A percentile compares a stretch with the other conserved stretches of the same genome.
Evolutionary conservation across 352 stramenopile species (phyloP).

Genomic region (Pythium aphanidermatum): DNA sequence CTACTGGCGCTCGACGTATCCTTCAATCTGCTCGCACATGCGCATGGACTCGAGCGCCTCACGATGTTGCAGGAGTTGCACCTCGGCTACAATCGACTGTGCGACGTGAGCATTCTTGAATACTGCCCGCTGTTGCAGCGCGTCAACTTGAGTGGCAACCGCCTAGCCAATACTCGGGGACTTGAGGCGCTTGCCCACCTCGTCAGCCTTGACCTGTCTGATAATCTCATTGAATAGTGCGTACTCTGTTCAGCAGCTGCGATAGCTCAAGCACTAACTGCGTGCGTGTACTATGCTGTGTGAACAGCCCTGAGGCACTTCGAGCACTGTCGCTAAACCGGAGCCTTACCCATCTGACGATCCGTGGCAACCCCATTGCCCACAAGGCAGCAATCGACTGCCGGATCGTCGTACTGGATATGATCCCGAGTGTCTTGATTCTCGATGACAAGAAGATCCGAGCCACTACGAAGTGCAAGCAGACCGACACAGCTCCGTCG

Average conservation of each 20-base stretch:
- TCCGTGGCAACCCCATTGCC: constrained; percentile 64
- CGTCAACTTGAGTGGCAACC: constrained; percentile 68
- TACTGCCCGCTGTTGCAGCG: constrained; percentile 50
- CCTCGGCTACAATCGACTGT: constrained; percentile 58
- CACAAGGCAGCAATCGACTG: constrained; percentile 41
- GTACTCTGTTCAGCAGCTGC: constrained; percentile 7
- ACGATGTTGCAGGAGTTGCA: constrained; percentile 61
- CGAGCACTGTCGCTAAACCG: constrained; percentile 58
- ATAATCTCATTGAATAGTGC: constrained; percentile 76
- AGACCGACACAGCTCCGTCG: neutral
- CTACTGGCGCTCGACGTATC: constrained; percentile 59
- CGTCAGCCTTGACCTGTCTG: constrained; percentile 60
- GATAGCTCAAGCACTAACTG: neutral
- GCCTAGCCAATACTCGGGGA: constrained; percentile 51
- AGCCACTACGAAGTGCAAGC: constrained; percentile 35
- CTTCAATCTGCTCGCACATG: constrained; percentile 52
- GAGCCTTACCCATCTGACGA: constrained; percentile 56
- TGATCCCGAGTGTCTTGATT: constrained; percentile 67
- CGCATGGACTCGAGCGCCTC: constrained; percentile 49
- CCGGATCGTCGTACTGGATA: constrained; percentile 62
- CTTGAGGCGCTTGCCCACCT: constrained; percentile 58
- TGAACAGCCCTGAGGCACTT: constrained; percentile 46
- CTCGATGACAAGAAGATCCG: constrained; percentile 76
- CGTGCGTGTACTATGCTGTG: neutral
- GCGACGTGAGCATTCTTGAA: constrained; percentile 56